Conservation (phyloP, 495 filamentous ascomycete genomes). For the Melanomma pulvis-pyrius region DNA sequence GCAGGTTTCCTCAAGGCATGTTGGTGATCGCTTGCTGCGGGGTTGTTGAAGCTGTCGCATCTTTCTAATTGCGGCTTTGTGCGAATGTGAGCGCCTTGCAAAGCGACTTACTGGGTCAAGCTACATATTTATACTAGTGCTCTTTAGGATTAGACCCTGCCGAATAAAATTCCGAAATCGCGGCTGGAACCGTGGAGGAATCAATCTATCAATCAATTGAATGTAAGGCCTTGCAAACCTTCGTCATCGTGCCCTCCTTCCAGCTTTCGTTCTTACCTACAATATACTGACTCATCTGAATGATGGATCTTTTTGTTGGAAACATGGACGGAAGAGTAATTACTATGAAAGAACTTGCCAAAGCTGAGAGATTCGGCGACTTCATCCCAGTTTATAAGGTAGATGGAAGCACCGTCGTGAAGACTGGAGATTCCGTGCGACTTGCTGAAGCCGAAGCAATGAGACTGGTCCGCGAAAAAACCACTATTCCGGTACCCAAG, state of each 20-base stretch:
- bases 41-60: too few species aligned
- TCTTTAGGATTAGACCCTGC: too few species aligned
- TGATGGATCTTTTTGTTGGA: slow-evolving; percentile 23
- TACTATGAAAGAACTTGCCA: slow-evolving; percentile 20
- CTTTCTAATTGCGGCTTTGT: too few species aligned
- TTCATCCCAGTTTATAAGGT: slow-evolving; percentile 30
- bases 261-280: slow-evolving; percentile 23
- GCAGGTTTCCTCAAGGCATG: too few species aligned
- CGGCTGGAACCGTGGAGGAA: too few species aligned
- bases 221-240: slow-evolving; percentile 25
- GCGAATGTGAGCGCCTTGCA: too few species aligned
- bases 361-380: slow-evolving; percentile 22
- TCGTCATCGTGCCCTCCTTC: slow-evolving; percentile 14
- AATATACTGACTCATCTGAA: slow-evolving; percentile 20
- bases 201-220: slow-evolving; percentile 23
- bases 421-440: slow-evolving; percentile 25
- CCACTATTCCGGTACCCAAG: slow-evolving; percentile 26
- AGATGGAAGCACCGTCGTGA: slow-evolving; percentile 25
- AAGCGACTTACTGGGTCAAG: too few species aligned
- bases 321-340: slow-evolving; percentile 27
- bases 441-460: slow-evolving; percentile 30
- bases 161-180: too few species aligned
- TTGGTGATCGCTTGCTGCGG: too few species aligned
- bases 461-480: slow-evolving; percentile 28
- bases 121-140: too few species aligned